A percentile compares a stretch with the other conserved stretches of the same genome.
phyloP scores from a whole-genome alignment of 139 green algal genomes.

The Picochlorum sp. region DNA sequence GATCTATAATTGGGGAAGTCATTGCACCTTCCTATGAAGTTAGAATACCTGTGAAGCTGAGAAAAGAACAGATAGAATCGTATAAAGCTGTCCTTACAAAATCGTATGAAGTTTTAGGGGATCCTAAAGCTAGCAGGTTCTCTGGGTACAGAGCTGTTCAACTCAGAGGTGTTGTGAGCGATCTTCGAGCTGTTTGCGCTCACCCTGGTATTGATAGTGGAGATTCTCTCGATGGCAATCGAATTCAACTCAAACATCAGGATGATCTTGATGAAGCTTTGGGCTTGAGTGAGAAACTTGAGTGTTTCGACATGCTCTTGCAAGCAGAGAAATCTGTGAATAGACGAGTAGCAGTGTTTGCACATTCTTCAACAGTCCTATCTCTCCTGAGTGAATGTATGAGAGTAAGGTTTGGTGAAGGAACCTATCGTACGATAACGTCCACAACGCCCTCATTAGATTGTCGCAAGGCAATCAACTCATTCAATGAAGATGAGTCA shows the following conservation, averaged over 20 bases:
- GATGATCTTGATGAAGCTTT: constrained; percentile 3
- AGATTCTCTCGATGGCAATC: not conserved
- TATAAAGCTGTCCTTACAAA: constrained; percentile 49
- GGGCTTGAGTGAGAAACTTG: constrained; percentile 49
- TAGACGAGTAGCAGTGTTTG: constrained; percentile 48
- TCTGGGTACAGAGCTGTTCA: constrained; percentile 30
- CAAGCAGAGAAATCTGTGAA: constrained; percentile 17
- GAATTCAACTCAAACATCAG: not conserved
- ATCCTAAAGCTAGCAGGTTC: constrained; percentile 40
- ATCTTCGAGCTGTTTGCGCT: constrained; percentile 44
- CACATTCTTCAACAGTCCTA: constrained; percentile 40
- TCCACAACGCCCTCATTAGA: constrained; percentile 27
- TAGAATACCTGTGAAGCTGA: constrained; percentile 40
- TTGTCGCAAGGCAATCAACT: constrained; percentile 36
- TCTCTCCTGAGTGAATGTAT: constrained; percentile 44
- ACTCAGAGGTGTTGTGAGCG: constrained; percentile 37
- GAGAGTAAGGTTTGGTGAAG: constrained; percentile 22
- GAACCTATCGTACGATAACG: constrained; percentile 38
- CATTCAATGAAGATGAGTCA: constrained; percentile 34
- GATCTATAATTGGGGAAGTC: constrained; percentile 9
- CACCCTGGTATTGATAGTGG: constrained; percentile 27
- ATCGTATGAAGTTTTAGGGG: constrained; percentile 49
- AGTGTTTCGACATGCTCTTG: constrained; percentile 54
- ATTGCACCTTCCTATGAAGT: constrained; percentile 31
- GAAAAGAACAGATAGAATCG: constrained; percentile 29